Evolutionary conservation across 148 eudicot genomes (phyloP).

Genomic region (Spergularia bocconei): DNA sequence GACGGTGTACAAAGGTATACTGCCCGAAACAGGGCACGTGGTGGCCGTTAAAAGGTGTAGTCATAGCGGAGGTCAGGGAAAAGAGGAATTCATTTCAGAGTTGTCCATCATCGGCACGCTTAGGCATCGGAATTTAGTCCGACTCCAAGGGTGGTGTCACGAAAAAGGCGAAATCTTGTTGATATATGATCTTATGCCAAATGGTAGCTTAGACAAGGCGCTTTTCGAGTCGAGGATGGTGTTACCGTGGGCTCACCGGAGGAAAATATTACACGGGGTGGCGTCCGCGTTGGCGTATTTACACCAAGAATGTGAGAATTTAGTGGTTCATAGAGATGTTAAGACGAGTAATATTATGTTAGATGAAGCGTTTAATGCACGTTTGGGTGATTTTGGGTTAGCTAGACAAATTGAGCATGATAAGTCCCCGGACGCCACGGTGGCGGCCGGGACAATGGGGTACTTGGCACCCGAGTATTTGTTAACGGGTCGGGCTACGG

Average conservation of each 20-base stretch:
- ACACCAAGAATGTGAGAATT: slow-evolving; percentile 84
- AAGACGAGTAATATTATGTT: slow-evolving; percentile 83
- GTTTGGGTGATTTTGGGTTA: slow-evolving; percentile 71
- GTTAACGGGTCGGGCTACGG: slow-evolving; percentile 63
- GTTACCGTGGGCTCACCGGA: slow-evolving; percentile 55
- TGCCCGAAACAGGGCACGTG: slow-evolving; percentile 49
- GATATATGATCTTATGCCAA: slow-evolving; percentile 77
- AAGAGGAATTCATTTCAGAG: slow-evolving; percentile 71
- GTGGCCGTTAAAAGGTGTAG: slow-evolving; percentile 84
- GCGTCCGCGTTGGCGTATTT: slow-evolving; percentile 75
- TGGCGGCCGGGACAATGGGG: slow-evolving; percentile 88
- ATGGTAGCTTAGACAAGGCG: slow-evolving; percentile 87
- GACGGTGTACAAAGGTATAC: slow-evolving; percentile 66
- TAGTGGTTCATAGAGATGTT: slow-evolving; percentile 69
- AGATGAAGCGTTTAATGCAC: slow-evolving; percentile 63
- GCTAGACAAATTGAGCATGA: slow-evolving; percentile 73
- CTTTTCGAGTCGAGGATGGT: slow-evolving; percentile 57
- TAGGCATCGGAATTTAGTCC: slow-evolving; percentile 80
- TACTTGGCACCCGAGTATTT: slow-evolving; percentile 79
- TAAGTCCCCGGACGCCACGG: slow-evolving; percentile 68
- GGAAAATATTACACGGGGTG: slow-evolving; percentile 57
- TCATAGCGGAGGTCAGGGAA: slow-evolving; percentile 64
- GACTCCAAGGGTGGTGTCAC: slow-evolving; percentile 91
- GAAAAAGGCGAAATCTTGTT: slow-evolving; percentile 77
- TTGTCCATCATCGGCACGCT: slow-evolving; percentile 80